Conservation (phyloP, 208 protist species). For the Zelonia costaricensis region DNA sequence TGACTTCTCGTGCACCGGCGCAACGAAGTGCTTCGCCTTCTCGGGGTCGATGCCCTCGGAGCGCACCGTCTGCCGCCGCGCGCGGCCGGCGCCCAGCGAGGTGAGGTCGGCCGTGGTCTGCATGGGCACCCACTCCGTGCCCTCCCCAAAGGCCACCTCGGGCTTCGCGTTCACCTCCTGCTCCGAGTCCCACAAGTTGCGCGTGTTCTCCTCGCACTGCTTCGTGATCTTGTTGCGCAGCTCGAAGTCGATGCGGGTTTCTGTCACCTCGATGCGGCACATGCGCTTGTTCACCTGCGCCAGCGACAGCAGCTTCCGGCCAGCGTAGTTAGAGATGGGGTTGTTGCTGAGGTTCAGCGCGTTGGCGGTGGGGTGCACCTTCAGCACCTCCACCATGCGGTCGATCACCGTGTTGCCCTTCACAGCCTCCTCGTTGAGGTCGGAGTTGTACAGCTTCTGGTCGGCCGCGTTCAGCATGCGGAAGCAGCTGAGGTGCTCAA, state of each 20-base stretch:
- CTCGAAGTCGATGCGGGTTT: slow-evolving; percentile 89
- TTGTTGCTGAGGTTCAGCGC: slow-evolving; percentile 84
- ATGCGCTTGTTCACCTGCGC: slow-evolving; percentile 79
- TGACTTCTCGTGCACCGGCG: slow-evolving; percentile 77
- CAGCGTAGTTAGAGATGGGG: slow-evolving; percentile 90
- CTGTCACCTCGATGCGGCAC: slow-evolving; percentile 72
- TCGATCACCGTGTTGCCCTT: slow-evolving; percentile 89
- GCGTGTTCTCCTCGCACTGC: slow-evolving; percentile 88
- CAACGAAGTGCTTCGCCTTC: slow-evolving; percentile 76
- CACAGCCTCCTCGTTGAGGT: slow-evolving; percentile 86
- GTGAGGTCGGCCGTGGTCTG: slow-evolving; percentile 67
- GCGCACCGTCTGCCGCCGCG: slow-evolving; percentile 78
- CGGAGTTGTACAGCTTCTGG: slow-evolving; percentile 93
- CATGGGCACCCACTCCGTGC: slow-evolving; percentile 63
- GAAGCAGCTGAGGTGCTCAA: slow-evolving; percentile 74
- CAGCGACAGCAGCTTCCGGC: slow-evolving; percentile 83
- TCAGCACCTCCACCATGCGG: slow-evolving; percentile 80
- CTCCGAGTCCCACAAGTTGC: slow-evolving; percentile 60
- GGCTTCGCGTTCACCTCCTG: slow-evolving; percentile 20
- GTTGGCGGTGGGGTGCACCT: slow-evolving; percentile 79
- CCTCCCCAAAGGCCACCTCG: slow-evolving; percentile 69
- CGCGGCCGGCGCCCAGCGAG: slow-evolving; percentile 65
- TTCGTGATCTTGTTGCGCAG: slow-evolving; percentile 75
- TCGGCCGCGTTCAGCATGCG: slow-evolving; percentile 78
- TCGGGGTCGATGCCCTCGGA: slow-evolving; percentile 84